Evolutionary conservation across 2,329 filamentous ascomycete genomes (phyloP).

Genomic region (Gremmenia infestans): DNA sequence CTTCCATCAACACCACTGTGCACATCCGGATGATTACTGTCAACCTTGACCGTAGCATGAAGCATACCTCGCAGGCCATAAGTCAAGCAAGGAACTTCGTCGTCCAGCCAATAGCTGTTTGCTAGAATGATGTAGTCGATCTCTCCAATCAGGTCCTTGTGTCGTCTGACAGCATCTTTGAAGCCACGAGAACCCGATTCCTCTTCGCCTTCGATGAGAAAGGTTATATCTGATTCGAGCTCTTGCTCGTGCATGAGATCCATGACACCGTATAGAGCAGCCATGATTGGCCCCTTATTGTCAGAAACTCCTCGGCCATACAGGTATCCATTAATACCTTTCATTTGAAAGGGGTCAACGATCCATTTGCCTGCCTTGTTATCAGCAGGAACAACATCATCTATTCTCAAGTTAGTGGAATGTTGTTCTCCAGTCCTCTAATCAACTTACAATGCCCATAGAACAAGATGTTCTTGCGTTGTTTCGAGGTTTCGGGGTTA

Average conservation of each 20-base stretch:
- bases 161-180: slow-evolving; percentile 70
- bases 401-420: slow-evolving; percentile 6
- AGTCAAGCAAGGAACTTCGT: slow-evolving; percentile 90
- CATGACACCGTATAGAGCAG: slow-evolving; percentile 87
- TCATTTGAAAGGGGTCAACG: slow-evolving; percentile 82
- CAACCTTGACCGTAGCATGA: slow-evolving; percentile 84
- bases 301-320: slow-evolving; percentile 96
- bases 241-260: slow-evolving; percentile 81
- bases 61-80: slow-evolving; percentile 92
- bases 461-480: slow-evolving; percentile 84
- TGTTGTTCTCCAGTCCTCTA: no score
- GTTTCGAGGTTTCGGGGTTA: slow-evolving; percentile 58
- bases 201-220: slow-evolving; percentile 94
- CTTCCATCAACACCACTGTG: slow-evolving; percentile 98
- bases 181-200: slow-evolving; percentile 92
- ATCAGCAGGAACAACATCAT: slow-evolving; percentile 92
- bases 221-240: slow-evolving; percentile 82
- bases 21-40: slow-evolving; percentile 80
- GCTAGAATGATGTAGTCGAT: slow-evolving; percentile 93
- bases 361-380: slow-evolving; percentile 78
- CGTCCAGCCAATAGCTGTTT: slow-evolving; percentile 98
- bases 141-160: slow-evolving; percentile 80
- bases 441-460: slow-evolving; percentile 71
- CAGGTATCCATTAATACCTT: slow-evolving; percentile 84
- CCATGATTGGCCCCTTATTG: slow-evolving; percentile 94